Conservation (phyloP, 1,139 yeast species). For the Debaryomyces sp. region DNA sequence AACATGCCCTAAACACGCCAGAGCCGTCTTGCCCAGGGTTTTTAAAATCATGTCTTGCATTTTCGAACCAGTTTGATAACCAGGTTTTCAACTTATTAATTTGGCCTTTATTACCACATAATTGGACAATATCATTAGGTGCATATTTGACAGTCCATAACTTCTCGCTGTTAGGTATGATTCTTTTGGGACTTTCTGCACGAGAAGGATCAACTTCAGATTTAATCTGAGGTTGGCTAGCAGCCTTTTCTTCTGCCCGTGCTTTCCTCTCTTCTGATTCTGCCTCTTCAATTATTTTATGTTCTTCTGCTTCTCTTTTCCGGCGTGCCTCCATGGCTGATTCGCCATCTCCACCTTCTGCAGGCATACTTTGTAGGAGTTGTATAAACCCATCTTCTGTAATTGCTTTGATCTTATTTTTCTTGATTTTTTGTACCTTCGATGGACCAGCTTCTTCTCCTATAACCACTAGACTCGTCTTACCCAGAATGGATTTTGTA, state of each 20-base stretch:
- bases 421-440: conserved; percentile 80
- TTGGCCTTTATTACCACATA: conserved; percentile 88
- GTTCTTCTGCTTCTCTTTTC: conserved; percentile 70
- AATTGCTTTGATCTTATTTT: conserved; percentile 74
- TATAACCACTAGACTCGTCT: conserved; percentile 84
- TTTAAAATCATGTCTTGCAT: conserved; percentile 58
- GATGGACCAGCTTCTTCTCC: conserved; percentile 98
- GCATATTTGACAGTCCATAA: conserved; percentile 96
- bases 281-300: conserved; percentile 53
- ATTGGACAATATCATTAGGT: conserved; percentile 70
- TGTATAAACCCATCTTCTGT: conserved; percentile 85
- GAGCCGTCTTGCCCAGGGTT: conserved; percentile 61
- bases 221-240: conserved; percentile 32
- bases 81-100: conserved; percentile 68
- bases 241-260: conserved; percentile 32
- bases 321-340: conserved; percentile 72
- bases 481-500: conserved; percentile 81
- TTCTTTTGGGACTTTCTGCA: conserved; percentile 17
- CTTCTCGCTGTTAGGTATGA: conserved; percentile 52
- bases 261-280: conserved; percentile 31
- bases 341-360: conserved; percentile 85
- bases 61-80: conserved; percentile 76
- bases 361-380: conserved; percentile 79
- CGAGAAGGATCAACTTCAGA: conserved; percentile 2
- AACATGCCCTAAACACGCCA: conserved; percentile 74